Evolutionary conservation across 2,329 filamentous ascomycete genomes (phyloP).

Genomic region (Alternaria dauci): DNA sequence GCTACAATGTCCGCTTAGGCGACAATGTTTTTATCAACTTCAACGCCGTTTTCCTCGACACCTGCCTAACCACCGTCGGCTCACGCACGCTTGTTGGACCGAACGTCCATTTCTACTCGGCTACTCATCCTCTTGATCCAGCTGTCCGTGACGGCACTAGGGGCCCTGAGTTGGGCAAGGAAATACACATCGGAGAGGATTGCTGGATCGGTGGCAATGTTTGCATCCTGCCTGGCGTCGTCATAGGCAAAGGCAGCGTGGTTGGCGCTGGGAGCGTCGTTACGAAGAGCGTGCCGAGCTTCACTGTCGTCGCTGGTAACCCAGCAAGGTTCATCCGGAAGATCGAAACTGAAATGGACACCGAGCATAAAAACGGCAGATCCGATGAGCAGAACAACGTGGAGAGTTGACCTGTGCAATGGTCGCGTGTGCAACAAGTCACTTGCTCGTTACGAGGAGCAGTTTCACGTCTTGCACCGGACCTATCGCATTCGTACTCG

Average conservation of each 20-base stretch:
- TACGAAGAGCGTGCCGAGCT: conserved; percentile 76
- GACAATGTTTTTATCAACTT: conserved; percentile 78
- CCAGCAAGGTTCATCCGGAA: conserved; percentile 69
- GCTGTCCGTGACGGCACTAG: conserved; percentile 74
- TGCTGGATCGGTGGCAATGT: conserved; percentile 61
- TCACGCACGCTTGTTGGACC: conserved; percentile 80
- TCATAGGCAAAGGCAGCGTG: conserved; percentile 75
- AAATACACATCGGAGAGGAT: conserved; percentile 80
- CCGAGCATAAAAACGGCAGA: conserved; percentile 22
- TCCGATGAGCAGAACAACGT: neutral
- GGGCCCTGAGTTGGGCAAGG: conserved; percentile 77
- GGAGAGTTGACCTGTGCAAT: neutral
- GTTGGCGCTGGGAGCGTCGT: conserved; percentile 86
- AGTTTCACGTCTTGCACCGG: neutral
- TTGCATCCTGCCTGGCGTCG: conserved; percentile 76
- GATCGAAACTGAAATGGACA: conserved; percentile 48
- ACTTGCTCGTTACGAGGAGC: conserved; percentile 1
- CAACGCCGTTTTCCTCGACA: conserved; percentile 80
- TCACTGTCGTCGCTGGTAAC: conserved; percentile 71
- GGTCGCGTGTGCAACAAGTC: neutral
- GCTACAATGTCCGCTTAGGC: conserved; percentile 75
- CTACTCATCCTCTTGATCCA: conserved; percentile 79
- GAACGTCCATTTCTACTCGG: conserved; percentile 78
- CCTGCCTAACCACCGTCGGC: conserved; percentile 76
- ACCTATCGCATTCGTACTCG: neutral